Evolutionary conservation across 2,329 filamentous ascomycete species (phyloP).

Genomic region (Aspergillus pseudoglaucus): DNA sequence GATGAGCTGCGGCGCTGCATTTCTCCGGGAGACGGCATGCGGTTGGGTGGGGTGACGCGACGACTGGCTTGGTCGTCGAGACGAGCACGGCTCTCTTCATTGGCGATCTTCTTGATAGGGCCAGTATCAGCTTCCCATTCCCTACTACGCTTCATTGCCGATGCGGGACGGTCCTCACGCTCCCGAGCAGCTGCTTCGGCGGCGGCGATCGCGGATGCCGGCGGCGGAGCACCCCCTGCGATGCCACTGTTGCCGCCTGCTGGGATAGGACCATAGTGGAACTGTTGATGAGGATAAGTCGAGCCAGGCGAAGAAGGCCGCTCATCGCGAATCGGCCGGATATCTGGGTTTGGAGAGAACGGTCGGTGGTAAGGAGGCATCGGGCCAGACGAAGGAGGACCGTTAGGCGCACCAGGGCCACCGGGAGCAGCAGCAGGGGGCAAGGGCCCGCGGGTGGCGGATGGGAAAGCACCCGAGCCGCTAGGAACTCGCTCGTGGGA

Average conservation of each 20-base stretch:
- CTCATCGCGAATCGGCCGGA: conserved; percentile 74
- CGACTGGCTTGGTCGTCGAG: conserved; percentile 79
- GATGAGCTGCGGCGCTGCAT: conserved; percentile 72
- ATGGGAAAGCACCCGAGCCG: conserved; percentile 20
- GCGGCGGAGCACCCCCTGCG: conserved; percentile 61
- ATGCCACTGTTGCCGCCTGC: conserved; percentile 49
- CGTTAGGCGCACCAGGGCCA: conserved; percentile 53
- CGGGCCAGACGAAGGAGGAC: conserved; percentile 45
- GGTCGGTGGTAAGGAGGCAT: conserved; percentile 67
- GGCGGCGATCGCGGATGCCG: conserved; percentile 59
- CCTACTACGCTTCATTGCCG: conserved; percentile 73
- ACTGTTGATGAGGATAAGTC: conserved; percentile 74
- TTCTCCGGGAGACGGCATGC: conserved; percentile 60
- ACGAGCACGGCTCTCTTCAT: conserved; percentile 78
- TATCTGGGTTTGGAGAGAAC: conserved; percentile 75
- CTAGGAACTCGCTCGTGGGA: conserved; percentile 34
- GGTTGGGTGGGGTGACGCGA: conserved; percentile 54
- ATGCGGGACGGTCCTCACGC: conserved; percentile 67
- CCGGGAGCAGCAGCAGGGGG: conserved; percentile 35
- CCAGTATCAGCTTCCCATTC: conserved; percentile 85
- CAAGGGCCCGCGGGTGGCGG: conserved; percentile 37
- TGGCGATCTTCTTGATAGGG: conserved; percentile 72
- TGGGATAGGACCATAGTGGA: conserved; percentile 65
- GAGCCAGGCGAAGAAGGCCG: conserved; percentile 88
- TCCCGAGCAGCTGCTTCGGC: conserved; percentile 63